Percentiles rank a stretch among this genome's conserved stretches.
Evolutionary conservation across 176 grass and related monocot species (phyloP).

Genomic region (Eleusine coracana): DNA sequence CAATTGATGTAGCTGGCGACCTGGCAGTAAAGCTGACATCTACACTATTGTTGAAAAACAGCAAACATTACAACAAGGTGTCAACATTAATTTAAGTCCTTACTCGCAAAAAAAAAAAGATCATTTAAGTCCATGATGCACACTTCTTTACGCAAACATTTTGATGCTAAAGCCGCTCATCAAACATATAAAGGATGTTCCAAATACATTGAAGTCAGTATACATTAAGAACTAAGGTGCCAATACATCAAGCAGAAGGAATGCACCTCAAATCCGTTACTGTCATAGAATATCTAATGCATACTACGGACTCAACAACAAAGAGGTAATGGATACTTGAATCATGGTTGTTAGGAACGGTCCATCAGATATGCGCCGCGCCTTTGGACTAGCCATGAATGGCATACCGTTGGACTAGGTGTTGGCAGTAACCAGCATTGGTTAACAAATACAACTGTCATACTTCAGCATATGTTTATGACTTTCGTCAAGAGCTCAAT

Average conservation of each 20-base stretch:
- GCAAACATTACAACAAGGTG: too few relatives aligned
- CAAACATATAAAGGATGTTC: conserved; percentile 19
- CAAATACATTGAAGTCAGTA: background rate
- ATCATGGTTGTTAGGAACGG: background rate
- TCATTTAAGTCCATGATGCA: background rate
- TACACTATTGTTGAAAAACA: too few relatives aligned
- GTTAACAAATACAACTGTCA: conserved; percentile 1
- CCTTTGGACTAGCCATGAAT: background rate
- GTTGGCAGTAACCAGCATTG: background rate
- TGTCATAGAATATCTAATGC: background rate
- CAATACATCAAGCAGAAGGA: background rate
- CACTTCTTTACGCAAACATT: background rate
- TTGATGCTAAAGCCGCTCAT: background rate
- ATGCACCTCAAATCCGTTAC: background rate
- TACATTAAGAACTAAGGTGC: background rate
- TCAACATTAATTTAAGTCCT: too few relatives aligned
- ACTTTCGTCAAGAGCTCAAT: background rate
- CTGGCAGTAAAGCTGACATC: too few relatives aligned
- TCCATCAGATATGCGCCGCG: background rate
- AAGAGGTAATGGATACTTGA: background rate
- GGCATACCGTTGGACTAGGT: background rate
- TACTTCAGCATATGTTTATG: background rate
- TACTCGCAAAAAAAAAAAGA: too few relatives aligned
- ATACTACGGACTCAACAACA: background rate
- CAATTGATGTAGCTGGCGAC: too few relatives aligned